Conservation (phyloP, 768 basidiomycete species). For the Lactarius pseudohatsudake region DNA sequence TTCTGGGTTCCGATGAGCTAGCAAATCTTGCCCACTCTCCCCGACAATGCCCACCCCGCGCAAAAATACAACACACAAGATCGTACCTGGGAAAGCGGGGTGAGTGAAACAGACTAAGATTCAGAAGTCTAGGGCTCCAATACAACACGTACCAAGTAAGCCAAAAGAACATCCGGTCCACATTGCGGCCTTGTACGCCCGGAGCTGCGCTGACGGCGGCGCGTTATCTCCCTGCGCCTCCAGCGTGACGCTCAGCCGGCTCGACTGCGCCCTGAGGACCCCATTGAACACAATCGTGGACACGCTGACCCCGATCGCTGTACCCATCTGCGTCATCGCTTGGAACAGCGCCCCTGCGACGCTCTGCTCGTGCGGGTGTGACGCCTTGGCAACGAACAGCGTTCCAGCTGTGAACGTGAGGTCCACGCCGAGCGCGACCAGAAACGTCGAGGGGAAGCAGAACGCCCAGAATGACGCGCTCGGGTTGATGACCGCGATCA, state of each 20-base stretch:
- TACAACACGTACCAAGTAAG: slow-evolving; percentile 47
- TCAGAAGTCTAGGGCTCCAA: background rate
- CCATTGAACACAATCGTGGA: slow-evolving; percentile 70
- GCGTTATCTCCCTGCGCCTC: slow-evolving; percentile 35
- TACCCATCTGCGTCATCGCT: slow-evolving; percentile 77
- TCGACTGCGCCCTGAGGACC: slow-evolving; percentile 41
- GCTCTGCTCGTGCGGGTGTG: slow-evolving; percentile 68
- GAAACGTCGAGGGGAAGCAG: slow-evolving; percentile 64
- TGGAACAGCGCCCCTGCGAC: slow-evolving; percentile 75
- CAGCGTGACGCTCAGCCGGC: slow-evolving; percentile 36
- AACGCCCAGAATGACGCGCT: slow-evolving; percentile 67
- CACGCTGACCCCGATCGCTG: slow-evolving; percentile 67
- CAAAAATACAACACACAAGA: slow-evolving; percentile 31
- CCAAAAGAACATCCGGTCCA: slow-evolving; percentile 68
- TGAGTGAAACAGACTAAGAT: slow-evolving; percentile 1
- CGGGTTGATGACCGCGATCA: slow-evolving; percentile 68
- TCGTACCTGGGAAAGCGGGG: slow-evolving; percentile 4
- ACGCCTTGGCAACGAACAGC: slow-evolving; percentile 69
- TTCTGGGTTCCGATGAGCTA: background rate
- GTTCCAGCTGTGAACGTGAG: slow-evolving; percentile 75
- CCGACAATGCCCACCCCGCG: slow-evolving; percentile 45
- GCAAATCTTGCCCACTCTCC: slow-evolving; percentile 18
- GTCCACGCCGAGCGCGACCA: slow-evolving; percentile 74
- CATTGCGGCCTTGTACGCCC: slow-evolving; percentile 60
- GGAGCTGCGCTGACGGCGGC: slow-evolving; percentile 42